Percentiles rank a stretch among this genome's conserved stretches.
Conservation (phyloP, 768 basidiomycete genomes). For the Amanita exitialis region DNA sequence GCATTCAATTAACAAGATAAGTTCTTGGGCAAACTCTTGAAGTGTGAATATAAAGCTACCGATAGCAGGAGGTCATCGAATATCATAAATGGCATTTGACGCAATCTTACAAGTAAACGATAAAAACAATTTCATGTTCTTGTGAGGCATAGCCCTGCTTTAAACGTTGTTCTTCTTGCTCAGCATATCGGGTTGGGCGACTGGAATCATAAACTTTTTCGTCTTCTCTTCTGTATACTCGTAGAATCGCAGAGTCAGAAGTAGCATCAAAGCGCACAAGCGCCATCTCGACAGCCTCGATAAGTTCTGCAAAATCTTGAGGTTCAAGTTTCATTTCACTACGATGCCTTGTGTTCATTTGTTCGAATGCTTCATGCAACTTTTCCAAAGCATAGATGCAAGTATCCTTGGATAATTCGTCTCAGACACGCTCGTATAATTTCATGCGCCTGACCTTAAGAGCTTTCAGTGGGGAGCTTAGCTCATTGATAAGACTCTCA, state of each 20-base stretch:
- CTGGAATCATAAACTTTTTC: too few relatives aligned
- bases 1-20: slow-evolving; percentile 73
- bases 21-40: slow-evolving; percentile 86
- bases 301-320: slow-evolving; percentile 55
- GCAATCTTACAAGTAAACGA: slow-evolving; percentile 77
- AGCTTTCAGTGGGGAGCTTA: slow-evolving; percentile 67
- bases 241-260: slow-evolving; percentile 74
- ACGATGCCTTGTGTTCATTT: background rate
- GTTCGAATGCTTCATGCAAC: background rate
- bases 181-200: background rate
- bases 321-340: slow-evolving; percentile 25
- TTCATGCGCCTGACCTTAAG: slow-evolving; percentile 45
- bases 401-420: background rate
- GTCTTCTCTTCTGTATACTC: slow-evolving; percentile 52
- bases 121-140: slow-evolving; percentile 78
- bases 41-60: slow-evolving; percentile 89
- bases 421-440: background rate
- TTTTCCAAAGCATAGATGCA: background rate
- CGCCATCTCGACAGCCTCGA: slow-evolving; percentile 58
- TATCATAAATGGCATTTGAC: background rate
- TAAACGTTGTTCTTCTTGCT: background rate
- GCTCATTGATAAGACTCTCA: slow-evolving; percentile 68
- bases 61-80: background rate
- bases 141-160: slow-evolving; percentile 26
- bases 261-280: slow-evolving; percentile 71